Base-by-base conservation (phyloP, 352 stramenopile genomes). In the Globisporangium cederbergense region DNA sequence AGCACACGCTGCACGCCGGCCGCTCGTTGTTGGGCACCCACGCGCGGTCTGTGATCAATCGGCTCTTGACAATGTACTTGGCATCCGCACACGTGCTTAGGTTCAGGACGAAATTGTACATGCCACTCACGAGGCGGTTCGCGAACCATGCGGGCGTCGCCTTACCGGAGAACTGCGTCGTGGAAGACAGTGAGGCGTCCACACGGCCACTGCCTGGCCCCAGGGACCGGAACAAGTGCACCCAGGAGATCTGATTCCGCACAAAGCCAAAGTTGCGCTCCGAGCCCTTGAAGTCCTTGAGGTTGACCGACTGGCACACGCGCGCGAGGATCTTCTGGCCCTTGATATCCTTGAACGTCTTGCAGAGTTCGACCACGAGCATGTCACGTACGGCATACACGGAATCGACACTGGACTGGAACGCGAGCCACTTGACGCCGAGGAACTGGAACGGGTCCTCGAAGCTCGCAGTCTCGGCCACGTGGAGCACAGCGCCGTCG, bases 1-100 rank as follows among this genome's bases (percentile, higher is more conserved):
- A 86, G 65, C 84, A 93, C 9, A 91, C 79, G 28, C 73, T 88
- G 50, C 84, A 93, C 3, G 81, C 79, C 16, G 81, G 76, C 0
- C 83, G 77, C 58, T 89, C 79, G 55, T 79, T 78, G 66, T 90
- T 90, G 1, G 79, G 78, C 32, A 90, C 81, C 81, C 81, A 92
- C 4, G 75, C 73, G 45, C 86, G 88, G 59, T 89, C 75, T 18
- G 83, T 85, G 36, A 92, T 83, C 51, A 84, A 67, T 6, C 73
- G 68, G 46, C 67, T 73, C 30, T 78, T 81, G 28, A 86, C 72
- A 10, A 90, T 79, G 68, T 80, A 89, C 62, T 88, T 89, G 54
- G 79, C 76, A 53, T 92, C 83, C 0, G 76, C 81, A 2, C 73
- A 69, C 4, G 76, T 86, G 0, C 72, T 68, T 62, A 89, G 71